Evolutionary conservation across 140 eudicot species (phyloP).

Genomic region (Oenanthe javanica): DNA sequence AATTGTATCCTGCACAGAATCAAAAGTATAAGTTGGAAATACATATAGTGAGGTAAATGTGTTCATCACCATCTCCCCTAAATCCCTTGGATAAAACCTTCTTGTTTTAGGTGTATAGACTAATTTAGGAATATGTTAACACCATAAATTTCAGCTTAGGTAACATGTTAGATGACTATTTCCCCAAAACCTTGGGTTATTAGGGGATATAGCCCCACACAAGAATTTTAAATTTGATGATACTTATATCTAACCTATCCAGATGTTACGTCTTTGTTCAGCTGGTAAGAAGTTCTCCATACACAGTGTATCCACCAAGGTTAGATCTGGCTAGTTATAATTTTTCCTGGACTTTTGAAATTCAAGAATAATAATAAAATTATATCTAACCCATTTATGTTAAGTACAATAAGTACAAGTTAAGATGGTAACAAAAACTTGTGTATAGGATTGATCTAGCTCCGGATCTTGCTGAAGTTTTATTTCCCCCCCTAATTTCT

Average conservation of each 20-base stretch:
- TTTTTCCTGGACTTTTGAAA: not conserved
- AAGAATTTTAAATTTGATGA: not conserved
- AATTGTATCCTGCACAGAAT: slow-evolving; percentile 62
- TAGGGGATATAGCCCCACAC: not conserved
- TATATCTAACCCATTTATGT: too few relatives aligned
- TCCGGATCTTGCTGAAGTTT: not conserved
- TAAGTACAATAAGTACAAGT: too few relatives aligned
- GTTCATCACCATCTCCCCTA: not conserved
- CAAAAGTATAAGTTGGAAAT: slow-evolving; percentile 4
- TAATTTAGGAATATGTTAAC: not conserved
- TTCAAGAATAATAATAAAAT: not conserved
- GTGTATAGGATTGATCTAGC: not conserved
- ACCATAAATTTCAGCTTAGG: not conserved
- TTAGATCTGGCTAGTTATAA: not conserved
- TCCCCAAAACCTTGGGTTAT: not conserved
- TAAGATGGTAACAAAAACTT: not conserved
- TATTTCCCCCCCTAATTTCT: not conserved
- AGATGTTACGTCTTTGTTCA: not conserved
- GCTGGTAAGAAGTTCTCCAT: not conserved
- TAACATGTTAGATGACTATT: not conserved
- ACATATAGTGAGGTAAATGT: not conserved
- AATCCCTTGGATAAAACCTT: not conserved
- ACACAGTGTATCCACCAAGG: not conserved
- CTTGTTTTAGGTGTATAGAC: not conserved
- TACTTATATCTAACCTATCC: not conserved